Evolutionary conservation across 2,329 filamentous ascomycete genomes (phyloP).

Genomic region (Didymella sp.): DNA sequence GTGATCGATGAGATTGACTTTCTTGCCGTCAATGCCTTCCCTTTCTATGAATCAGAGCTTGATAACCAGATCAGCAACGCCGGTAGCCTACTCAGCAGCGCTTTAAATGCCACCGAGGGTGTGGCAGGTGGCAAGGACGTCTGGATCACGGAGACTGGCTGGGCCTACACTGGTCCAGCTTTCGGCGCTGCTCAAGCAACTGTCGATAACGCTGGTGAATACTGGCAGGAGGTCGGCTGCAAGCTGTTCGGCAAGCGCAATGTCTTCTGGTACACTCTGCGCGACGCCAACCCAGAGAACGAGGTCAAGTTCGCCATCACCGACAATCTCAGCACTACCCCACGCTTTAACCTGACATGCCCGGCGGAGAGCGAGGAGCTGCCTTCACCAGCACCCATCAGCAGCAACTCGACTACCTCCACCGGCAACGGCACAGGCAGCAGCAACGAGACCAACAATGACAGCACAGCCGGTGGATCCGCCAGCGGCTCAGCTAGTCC

Average conservation of each 20-base stretch:
- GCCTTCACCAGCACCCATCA: conserved; percentile 21
- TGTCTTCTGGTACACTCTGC: conserved; percentile 48
- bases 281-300: conserved; percentile 62
- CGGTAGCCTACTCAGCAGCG: conserved; percentile 50
- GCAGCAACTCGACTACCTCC: conserved; percentile 26
- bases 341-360: conserved; percentile 63
- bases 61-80: conserved; percentile 47
- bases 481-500: conserved; percentile 8
- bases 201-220: conserved; percentile 40
- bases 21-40: conserved; percentile 48
- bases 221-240: conserved; percentile 47
- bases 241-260: conserved; percentile 43
- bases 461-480: conserved; percentile 4
- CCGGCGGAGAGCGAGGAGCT: conserved; percentile 29
- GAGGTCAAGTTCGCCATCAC: conserved; percentile 65
- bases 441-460: conserved; percentile 18
- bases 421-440: conserved; percentile 20
- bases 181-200: conserved; percentile 40
- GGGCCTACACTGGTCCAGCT: conserved; percentile 43
- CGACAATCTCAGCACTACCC: conserved; percentile 60
- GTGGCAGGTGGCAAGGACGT: conserved; percentile 44
- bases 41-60: conserved; percentile 47
- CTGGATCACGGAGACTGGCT: conserved; percentile 51
- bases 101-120: conserved; percentile 38
- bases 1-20: conserved; percentile 49